Evolutionary conservation across 2,329 filamentous ascomycete genomes (phyloP), one percentile per base, ranked within the genome.

Genomic region (Aspergillus brunneoviolaceus): DNA sequence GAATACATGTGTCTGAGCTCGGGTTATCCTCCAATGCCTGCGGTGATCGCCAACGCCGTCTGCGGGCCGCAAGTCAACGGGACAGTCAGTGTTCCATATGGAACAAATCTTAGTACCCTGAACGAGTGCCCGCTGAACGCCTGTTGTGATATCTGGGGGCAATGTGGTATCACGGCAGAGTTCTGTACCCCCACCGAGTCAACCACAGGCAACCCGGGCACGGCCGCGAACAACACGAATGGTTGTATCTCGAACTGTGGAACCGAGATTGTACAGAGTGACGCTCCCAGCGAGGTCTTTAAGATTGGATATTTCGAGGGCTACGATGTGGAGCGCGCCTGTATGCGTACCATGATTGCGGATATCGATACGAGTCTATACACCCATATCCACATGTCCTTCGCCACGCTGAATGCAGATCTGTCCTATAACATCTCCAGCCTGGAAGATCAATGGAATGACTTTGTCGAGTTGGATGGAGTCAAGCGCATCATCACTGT

Each of bases 91-190:
- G 27, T 29, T 9, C 27, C 27, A 9, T 29, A 29, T 60, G 11
- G 74, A 14, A 74, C 59, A 7, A 51, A 67, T 1, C 6, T 81
- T 2, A 64, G 72, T 0, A 63, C 69, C 5, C 65, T 84, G 9
- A 84, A 83, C 60, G 78, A 75, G 0, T 84, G 82, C 60, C 76
- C 74, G 6, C 66, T 79, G 4, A 79, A 79, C 49, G 76, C 74
- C 2, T 80, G 78, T 64, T 80, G 79, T 63, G 72, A 78, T 58
- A 69, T 72, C 45, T 80, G 77, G 70, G 81, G 81, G 0, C 72
- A 79, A 51, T 84, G 81, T 25, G 81, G 81, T 5, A 73, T 73
- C 1, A 79, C 77, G 0, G 62, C 64, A 1, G 79, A 79, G 14
- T 82, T 81, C 63, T 84, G 81, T 66, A 70, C 65, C 16, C 58